phyloP scores from a whole-genome alignment of 768 basidiomycete genomes.

The Termitomyces sp. region DNA sequence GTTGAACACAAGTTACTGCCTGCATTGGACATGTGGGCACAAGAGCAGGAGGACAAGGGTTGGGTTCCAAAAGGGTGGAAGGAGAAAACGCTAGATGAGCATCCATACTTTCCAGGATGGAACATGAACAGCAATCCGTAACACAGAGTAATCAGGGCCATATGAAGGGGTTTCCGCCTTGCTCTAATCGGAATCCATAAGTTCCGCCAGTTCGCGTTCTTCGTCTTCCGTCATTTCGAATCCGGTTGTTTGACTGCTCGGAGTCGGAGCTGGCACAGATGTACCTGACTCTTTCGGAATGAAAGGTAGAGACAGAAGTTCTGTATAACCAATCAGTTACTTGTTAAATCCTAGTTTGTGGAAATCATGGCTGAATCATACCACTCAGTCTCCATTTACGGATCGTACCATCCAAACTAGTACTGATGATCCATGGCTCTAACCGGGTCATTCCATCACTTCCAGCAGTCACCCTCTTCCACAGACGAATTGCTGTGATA shows the following conservation, averaged over 20 bases:
- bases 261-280: constrained; percentile 5
- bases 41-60: constrained; percentile 41
- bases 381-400: constrained; percentile 78
- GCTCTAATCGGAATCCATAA: constrained; percentile 37
- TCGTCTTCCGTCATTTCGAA: constrained; percentile 78
- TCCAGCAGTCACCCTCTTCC: constrained; percentile 49
- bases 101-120: constrained; percentile 48
- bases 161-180: neutral
- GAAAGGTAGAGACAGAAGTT: constrained; percentile 32
- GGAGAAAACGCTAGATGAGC: constrained; percentile 42
- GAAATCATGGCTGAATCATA: constrained; percentile 18
- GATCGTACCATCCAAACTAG: constrained; percentile 83
- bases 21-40: constrained; percentile 37
- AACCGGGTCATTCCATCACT: constrained; percentile 40
- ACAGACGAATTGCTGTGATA: constrained; percentile 68
- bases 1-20: constrained; percentile 40
- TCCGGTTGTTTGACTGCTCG: constrained; percentile 13
- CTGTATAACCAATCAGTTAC: constrained; percentile 17
- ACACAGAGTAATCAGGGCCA: neutral
- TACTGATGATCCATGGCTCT: constrained; percentile 80
- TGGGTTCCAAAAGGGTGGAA: constrained; percentile 43
- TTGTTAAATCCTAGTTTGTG: neutral
- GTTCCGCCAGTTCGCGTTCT: constrained; percentile 80
- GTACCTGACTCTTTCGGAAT: constrained; percentile 5
- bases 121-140: constrained; percentile 7